These are phyloP conservation scores for Sporodiniella umbellata DNA, from an alignment of 371 early-diverging fungal species.

Conservation along the genomic window DNA sequence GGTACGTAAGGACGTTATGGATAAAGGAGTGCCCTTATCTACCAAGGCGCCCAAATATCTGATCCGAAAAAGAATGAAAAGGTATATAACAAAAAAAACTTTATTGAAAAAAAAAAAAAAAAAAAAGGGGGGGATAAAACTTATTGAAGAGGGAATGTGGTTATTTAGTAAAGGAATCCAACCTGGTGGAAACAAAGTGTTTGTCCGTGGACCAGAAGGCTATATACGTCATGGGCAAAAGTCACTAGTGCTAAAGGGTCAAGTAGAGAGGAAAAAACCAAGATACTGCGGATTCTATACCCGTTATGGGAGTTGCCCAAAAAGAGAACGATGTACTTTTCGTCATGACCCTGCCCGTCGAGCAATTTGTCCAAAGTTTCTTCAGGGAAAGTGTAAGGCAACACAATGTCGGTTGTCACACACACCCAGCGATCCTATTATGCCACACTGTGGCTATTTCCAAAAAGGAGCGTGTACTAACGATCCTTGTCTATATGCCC, in stretches of 20 bases:
- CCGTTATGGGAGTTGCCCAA: conserved; percentile 33
- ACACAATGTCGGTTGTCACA: conserved; percentile 48
- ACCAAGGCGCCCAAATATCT: conserved; percentile 15
- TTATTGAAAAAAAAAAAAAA: too few species aligned
- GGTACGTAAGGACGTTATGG: conserved; percentile 31
- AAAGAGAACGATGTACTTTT: conserved; percentile 40
- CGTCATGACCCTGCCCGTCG: conserved; percentile 47
- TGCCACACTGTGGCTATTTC: conserved; percentile 56
- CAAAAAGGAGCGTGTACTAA: conserved; percentile 50
- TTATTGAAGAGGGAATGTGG: too few species aligned
- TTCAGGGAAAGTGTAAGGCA: conserved; percentile 39
- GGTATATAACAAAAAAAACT: conserved; percentile 5
- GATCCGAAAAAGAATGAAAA: conserved; percentile 11
- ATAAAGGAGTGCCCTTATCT: conserved; percentile 7
- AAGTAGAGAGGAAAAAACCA: conserved; percentile 10
- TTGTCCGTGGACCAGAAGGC: conserved; percentile 35
- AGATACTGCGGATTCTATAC: conserved; percentile 40
- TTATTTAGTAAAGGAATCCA: conserved; percentile 11
- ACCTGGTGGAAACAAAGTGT: conserved; percentile 23
- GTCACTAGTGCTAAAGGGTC: conserved; percentile 27
- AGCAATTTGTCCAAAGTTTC: conserved; percentile 54
- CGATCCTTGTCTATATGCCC: conserved; percentile 45
- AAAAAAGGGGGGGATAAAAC: too few species aligned
- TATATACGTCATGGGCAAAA: conserved; percentile 39
- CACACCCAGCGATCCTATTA: conserved; percentile 41